Conservation (phyloP, 768 basidiomycete species). For the Boletus vermiculosoides region DNA sequence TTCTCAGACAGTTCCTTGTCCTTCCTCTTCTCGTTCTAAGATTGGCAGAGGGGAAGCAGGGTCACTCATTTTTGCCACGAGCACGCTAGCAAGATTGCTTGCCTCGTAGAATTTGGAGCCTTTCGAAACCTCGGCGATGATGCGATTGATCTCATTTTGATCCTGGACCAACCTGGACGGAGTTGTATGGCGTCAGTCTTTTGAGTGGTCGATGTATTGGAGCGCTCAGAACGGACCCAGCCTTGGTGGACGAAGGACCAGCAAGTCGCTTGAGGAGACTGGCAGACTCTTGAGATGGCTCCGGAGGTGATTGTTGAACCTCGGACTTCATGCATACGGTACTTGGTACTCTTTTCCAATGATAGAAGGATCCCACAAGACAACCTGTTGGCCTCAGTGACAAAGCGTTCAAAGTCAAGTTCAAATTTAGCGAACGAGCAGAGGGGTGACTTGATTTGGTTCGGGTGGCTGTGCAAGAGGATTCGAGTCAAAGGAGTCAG, state of each 20-base stretch:
- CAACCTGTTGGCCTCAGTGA: background rate
- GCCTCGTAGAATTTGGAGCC: slow-evolving; percentile 93
- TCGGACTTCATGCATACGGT: slow-evolving; percentile 21
- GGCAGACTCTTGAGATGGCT: slow-evolving; percentile 57
- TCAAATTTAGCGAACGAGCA: background rate
- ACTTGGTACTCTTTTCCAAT: background rate
- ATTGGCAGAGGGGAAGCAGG: background rate
- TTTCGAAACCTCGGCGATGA: slow-evolving; percentile 89
- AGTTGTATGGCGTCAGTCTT: slow-evolving; percentile 10
- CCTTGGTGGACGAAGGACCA: slow-evolving; percentile 86
- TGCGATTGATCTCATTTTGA: slow-evolving; percentile 80
- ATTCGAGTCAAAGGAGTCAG: no score
- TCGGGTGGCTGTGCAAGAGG: slow-evolving; percentile 8
- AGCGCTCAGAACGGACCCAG: slow-evolving; percentile 55
- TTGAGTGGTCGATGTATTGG: background rate
- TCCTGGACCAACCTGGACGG: slow-evolving; percentile 62
- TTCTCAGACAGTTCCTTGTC: slow-evolving; percentile 81
- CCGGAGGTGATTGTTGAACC: slow-evolving; percentile 22
- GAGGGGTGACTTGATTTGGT: no score
- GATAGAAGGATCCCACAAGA: background rate
- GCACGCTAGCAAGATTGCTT: slow-evolving; percentile 17
- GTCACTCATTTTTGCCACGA: slow-evolving; percentile 1
- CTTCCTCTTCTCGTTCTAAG: slow-evolving; percentile 84
- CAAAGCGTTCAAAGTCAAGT: background rate
- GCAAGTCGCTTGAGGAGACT: slow-evolving; percentile 79